phyloP scores from a whole-genome alignment of 441 rosid species.

The Adansonia rubrostipa region DNA sequence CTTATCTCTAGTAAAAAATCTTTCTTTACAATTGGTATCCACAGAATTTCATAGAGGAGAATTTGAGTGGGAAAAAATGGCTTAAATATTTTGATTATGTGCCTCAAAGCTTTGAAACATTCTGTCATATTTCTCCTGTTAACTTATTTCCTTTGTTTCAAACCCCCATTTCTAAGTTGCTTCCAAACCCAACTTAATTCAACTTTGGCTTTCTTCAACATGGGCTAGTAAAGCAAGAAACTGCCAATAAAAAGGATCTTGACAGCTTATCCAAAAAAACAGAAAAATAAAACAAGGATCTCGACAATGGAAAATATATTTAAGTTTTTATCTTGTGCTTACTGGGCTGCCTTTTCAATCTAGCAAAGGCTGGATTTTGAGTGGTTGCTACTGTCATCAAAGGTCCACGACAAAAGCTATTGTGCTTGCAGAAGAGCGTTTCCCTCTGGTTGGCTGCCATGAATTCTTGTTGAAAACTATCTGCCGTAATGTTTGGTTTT shows the following conservation, averaged over 20 bases:
- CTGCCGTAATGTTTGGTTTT: conserved; percentile 68
- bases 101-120: neutral
- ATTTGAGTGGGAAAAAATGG: neutral
- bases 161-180: too few relatives aligned
- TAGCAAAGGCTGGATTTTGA: conserved; percentile 35
- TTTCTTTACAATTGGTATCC: neutral
- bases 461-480: conserved; percentile 72
- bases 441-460: conserved; percentile 53
- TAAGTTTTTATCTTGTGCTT: conserved; percentile 8
- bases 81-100: neutral
- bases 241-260: neutral
- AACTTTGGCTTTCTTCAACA: neutral
- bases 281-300: neutral
- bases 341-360: conserved; percentile 36
- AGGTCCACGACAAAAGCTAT: conserved; percentile 66
- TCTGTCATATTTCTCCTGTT: neutral
- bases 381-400: conserved; percentile 40
- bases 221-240: neutral
- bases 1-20: neutral
- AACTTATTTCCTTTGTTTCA: too few relatives aligned
- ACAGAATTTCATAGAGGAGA: neutral
- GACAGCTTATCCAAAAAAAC: neutral
- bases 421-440: conserved; percentile 65
- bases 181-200: too few relatives aligned
- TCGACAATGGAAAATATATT: neutral